Conservation (phyloP, 768 basidiomycete species). For the Hypsizygus marmoreus region DNA sequence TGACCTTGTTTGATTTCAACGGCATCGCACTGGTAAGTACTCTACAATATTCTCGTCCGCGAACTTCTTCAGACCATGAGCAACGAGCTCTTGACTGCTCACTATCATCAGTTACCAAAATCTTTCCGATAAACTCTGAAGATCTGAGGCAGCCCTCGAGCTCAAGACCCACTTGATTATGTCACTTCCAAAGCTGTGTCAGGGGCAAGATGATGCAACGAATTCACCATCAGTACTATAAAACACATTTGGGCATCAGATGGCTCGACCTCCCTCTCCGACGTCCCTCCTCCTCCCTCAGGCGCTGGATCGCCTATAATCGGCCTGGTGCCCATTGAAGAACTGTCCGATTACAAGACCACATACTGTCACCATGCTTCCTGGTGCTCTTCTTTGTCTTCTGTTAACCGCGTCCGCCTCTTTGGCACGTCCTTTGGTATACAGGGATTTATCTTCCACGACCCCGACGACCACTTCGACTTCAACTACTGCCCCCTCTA, state of each 20-base stretch:
- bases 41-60: too few species aligned
- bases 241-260: not conserved
- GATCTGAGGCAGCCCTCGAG: too few species aligned
- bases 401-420: constrained; percentile 10
- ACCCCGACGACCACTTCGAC: constrained; percentile 1
- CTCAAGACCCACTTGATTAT: too few species aligned
- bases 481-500: not conserved
- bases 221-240: not conserved
- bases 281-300: constrained; percentile 1
- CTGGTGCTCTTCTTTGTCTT: constrained; percentile 11
- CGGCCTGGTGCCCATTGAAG: constrained; percentile 34
- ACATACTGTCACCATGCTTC: constrained; percentile 9
- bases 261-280: not conserved
- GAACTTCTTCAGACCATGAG: too few species aligned
- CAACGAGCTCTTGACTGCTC: too few species aligned
- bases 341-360: constrained; percentile 2
- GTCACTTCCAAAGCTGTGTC: too few species aligned
- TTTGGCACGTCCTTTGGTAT: constrained; percentile 10
- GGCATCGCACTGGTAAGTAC: too few species aligned
- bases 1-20: too few species aligned
- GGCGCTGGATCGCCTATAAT: constrained; percentile 36
- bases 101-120: too few species aligned
- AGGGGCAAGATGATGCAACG: too few species aligned
- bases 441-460: constrained; percentile 7
- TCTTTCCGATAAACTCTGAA: too few species aligned